Base-by-base conservation (phyloP, 2,329 filamentous ascomycete genomes). In the Venturia carpophila region DNA sequence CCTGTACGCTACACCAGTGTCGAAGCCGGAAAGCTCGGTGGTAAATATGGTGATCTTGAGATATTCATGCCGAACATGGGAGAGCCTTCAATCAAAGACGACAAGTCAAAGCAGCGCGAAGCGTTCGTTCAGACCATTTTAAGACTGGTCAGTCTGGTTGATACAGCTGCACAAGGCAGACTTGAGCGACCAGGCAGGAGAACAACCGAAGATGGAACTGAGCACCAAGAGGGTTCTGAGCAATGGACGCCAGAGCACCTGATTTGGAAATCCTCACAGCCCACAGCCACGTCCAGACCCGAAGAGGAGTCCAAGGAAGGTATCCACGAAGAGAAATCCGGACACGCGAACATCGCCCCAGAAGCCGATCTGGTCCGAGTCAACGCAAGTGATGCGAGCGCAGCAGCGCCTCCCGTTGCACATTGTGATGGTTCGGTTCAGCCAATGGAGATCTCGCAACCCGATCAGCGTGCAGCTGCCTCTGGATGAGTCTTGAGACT, bases 1-100 rank as follows among this genome's bases (percentile, higher is more conserved):
- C 60, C 39, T 17, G 27, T 64, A 15, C 37, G 30, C 24, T 56
- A 47, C 47, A 56, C 42, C 19, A 66, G 60, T 21, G 49, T 64
- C 9, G 60, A 63, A n/a, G 60, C 27, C 19, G 64, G 64, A 9
- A 55, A 64, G n/a, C 39, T 63, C n/a, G 64, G 64, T 15, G 60
- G 55, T 7, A 34, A 49, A 41, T 45, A 64, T 13, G 39, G 55
- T 2, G 43, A 64, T n/a, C 34, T 66, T 11, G 45, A 58, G 24
- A 47, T 66, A 24, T 27, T 30, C 21, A 56, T 61, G 39, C 21
- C 60, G 58, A 13, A 34, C 3, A 17, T 24, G 13, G 62, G 24
- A 21, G 52, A 61, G 9, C 17, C 37, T 10, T 3, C 4, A 21
- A 27, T 4, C 10, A 30, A 43, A 42, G 27, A 42, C 27, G 39